These are phyloP conservation scores for Fusarium sp. DNA, from an alignment of 2,329 filamentous ascomycete genomes.

Conservation along the genomic window DNA sequence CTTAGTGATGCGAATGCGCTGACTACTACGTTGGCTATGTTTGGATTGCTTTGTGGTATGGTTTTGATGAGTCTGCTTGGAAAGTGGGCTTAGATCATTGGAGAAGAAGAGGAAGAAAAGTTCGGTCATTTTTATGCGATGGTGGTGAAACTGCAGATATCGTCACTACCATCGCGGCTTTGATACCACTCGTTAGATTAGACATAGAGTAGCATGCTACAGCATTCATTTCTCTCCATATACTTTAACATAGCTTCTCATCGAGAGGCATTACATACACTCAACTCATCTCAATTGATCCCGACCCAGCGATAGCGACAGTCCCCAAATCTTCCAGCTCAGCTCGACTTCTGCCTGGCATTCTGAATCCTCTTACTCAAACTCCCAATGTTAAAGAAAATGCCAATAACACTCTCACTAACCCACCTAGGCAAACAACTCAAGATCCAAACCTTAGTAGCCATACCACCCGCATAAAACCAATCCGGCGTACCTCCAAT, in stretches of 20 bases:
- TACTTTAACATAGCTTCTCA: background rate
- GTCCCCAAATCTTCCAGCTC: background rate
- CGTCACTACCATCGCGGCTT: background rate
- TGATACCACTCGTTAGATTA: background rate
- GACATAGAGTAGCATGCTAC: background rate
- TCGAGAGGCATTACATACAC: rapidly evolving
- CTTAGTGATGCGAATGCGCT: slow-evolving; percentile 62
- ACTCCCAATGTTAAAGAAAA: slow-evolving; percentile 47
- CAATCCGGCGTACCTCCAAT: slow-evolving; percentile 51
- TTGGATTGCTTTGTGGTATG: slow-evolving; percentile 71
- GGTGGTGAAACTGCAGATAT: background rate
- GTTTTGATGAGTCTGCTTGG: slow-evolving; percentile 77
- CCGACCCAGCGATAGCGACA: background rate
- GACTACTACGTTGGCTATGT: slow-evolving; percentile 62
- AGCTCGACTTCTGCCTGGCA: slow-evolving; percentile 43
- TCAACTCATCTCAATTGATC: background rate
- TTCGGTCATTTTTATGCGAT: background rate
- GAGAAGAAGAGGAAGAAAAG: background rate
- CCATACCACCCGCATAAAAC: slow-evolving; percentile 52
- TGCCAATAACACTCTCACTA: slow-evolving; percentile 45
- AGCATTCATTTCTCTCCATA: background rate
- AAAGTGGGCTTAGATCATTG: slow-evolving; percentile 72
- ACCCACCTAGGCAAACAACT: slow-evolving; percentile 45
- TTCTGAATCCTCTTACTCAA: slow-evolving; percentile 43
- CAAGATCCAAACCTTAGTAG: slow-evolving; percentile 45